Conservation (phyloP, 129 eudicot genomes). For the Ambrosia trifida region DNA sequence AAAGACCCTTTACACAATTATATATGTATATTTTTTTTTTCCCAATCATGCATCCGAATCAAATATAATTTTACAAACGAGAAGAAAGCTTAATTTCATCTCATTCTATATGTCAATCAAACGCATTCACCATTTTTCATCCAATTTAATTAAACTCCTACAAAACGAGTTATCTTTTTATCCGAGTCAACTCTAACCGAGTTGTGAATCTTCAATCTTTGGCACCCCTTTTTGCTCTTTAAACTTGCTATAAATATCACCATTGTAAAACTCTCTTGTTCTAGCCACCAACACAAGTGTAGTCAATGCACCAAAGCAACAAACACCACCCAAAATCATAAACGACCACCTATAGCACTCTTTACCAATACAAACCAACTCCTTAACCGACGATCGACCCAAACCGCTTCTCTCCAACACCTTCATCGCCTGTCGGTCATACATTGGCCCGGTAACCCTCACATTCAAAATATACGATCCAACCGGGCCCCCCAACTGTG, state of each 20-base stretch:
- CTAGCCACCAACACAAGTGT: conserved; percentile 68
- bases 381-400: conserved; percentile 53
- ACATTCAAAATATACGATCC: conserved; percentile 84
- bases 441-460: conserved; percentile 61
- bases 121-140: neutral
- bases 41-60: neutral
- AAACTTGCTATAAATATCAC: conserved; percentile 77
- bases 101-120: neutral
- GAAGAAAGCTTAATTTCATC: neutral
- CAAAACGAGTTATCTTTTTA: neutral
- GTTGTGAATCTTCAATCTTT: conserved; percentile 11
- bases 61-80: neutral
- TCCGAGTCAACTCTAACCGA: conserved; percentile 13
- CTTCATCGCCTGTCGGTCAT: conserved; percentile 70
- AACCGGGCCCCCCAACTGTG: conserved; percentile 72
- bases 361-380: conserved; percentile 64
- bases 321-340: conserved; percentile 48
- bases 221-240: conserved; percentile 36
- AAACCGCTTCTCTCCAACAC: conserved; percentile 45
- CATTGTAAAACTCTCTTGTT: conserved; percentile 62
- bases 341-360: conserved; percentile 64
- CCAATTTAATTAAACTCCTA: neutral
- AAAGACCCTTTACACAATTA: neutral
- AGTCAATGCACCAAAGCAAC: conserved; percentile 62
- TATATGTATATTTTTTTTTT: neutral